phyloP scores from a whole-genome alignment of 805 yeast genomes.

The Millerago galiae region DNA sequence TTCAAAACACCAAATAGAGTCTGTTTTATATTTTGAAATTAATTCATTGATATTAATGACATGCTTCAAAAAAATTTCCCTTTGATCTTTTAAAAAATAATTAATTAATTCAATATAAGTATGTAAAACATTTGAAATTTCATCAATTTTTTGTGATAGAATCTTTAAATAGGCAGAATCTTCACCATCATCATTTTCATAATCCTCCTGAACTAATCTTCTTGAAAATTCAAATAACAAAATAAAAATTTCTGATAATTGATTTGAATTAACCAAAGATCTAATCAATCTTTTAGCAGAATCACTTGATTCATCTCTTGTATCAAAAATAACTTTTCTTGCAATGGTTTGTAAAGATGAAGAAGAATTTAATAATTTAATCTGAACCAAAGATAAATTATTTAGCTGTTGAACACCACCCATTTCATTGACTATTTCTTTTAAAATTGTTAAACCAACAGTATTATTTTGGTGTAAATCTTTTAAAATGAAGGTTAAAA shows the following conservation, averaged over 20 bases:
- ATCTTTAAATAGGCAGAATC: constrained; percentile 55
- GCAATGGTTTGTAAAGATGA: constrained; percentile 48
- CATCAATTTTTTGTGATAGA: constrained; percentile 66
- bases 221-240: constrained; percentile 46
- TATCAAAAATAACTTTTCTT: constrained; percentile 45
- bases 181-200: constrained; percentile 21
- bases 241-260: constrained; percentile 59
- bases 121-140: constrained; percentile 58
- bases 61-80: constrained; percentile 26
- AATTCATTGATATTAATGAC: constrained; percentile 39
- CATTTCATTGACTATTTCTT: constrained; percentile 62
- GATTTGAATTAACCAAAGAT: constrained; percentile 36
- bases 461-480: constrained; percentile 55
- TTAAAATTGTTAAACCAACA: constrained; percentile 55
- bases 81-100: constrained; percentile 35
- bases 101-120: constrained; percentile 54
- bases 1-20: constrained; percentile 65
- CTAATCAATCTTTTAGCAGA: constrained; percentile 48
- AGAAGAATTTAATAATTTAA: constrained; percentile 61
- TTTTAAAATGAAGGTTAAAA: constrained; percentile 54
- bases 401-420: constrained; percentile 71
- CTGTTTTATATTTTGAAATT: constrained; percentile 36
- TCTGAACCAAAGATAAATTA: constrained; percentile 60
- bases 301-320: constrained; percentile 38
- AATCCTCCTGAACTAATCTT: constrained; percentile 30